Evolutionary conservation across 2,329 filamentous ascomycete species (phyloP), one percentile per base, ranked within the genome.

Genomic region (Aureobasidium sp.): DNA sequence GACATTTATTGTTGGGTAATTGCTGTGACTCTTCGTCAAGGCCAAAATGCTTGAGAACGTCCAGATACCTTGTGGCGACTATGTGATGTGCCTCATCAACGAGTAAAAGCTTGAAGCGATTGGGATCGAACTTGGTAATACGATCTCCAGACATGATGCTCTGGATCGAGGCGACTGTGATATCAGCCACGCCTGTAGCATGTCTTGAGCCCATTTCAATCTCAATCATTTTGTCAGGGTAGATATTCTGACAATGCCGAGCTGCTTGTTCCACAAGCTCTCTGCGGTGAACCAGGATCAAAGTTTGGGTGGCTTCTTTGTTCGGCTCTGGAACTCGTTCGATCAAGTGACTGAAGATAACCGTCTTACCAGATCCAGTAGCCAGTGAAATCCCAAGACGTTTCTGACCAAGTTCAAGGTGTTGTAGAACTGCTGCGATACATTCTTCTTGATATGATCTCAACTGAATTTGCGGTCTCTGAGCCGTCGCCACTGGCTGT

Each of bases 41-140:
- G 0, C 86, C 84, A 72, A 99, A 96, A 73, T 97, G 85, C n/a
- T 82, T 78, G 51, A 99, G 78, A 0, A 86, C 82, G 45, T 82
- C 81, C 64, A 95, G 79, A 70, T 97, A 97, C 8, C 86, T 85
- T 2, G 84, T 81, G 0, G 94, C 89, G 48, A 97, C 92, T 59
- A 97, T 96, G 74, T 99, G 94, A 72, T 99, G 94, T 4, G 93
- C 94, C 75, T 99, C 94, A 66, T 99, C 94, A 4, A 99, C 93
- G 3, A 99, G 81, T 0, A 99, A 78, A 0, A 99, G 83, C 75
- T 99, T 99, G 79, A 93, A 97, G 8, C 78, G 79, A 0, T 73
- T 74, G 0, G 91, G 89, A 66, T 95, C 84, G 68, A 93, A 97
- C 71, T 96, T 97, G 39, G 74, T 71, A n/a, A 97, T 81, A 2